Percentiles rank a stretch among this genome's conserved stretches.
Conservation (phyloP, 169 alveolate species). For the Miamiensis avidus region DNA sequence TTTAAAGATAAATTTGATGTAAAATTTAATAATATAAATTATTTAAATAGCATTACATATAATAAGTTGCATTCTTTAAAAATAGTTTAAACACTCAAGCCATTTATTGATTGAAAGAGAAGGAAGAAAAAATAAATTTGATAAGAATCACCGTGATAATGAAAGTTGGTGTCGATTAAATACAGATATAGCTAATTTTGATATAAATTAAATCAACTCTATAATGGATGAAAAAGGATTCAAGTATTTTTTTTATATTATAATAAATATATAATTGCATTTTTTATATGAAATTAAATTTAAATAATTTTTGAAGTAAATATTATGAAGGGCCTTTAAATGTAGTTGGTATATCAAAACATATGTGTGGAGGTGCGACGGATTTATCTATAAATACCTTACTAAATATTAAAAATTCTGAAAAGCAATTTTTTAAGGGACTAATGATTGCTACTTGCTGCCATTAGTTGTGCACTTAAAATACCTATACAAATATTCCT, state of each 20-base stretch:
- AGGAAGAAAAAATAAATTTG: background rate
- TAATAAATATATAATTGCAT: too few relatives aligned
- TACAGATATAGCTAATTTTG: background rate
- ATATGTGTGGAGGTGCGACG: slow-evolving; percentile 52
- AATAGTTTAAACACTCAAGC: background rate
- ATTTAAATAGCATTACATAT: background rate
- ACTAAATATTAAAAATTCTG: slow-evolving; percentile 8
- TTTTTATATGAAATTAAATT: slow-evolving; percentile 42
- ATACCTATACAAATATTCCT: slow-evolving; percentile 25
- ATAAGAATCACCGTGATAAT: background rate
- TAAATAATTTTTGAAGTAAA: slow-evolving; percentile 6
- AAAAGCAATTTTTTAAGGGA: slow-evolving; percentile 7
- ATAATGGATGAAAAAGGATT: too few relatives aligned
- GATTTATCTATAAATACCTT: slow-evolving; percentile 41
- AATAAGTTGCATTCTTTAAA: background rate
- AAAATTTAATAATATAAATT: background rate
- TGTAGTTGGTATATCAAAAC: slow-evolving; percentile 43
- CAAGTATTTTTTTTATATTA: too few relatives aligned
- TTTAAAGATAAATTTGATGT: background rate
- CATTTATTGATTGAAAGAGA: background rate
- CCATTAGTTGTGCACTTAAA: slow-evolving; percentile 31
- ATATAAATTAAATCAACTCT: too few relatives aligned
- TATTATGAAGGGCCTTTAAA: background rate
- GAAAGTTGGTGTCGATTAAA: background rate
- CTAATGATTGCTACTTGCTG: slow-evolving; percentile 50